These are phyloP conservation scores for Globisporangium iwayamae DNA, from an alignment of 352 stramenopile genomes.

Conservation along the genomic window DNA sequence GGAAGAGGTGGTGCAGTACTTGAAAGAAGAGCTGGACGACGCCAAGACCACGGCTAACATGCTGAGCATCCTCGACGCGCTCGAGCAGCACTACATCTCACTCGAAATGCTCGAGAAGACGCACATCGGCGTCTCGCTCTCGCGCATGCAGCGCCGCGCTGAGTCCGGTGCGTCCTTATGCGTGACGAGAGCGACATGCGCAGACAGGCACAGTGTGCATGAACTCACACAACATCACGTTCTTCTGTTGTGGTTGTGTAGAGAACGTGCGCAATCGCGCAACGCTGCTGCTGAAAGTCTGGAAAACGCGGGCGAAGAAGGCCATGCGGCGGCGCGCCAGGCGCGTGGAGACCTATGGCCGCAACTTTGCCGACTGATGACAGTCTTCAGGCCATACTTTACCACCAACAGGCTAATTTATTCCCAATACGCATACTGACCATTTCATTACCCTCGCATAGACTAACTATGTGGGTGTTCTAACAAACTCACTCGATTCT, in stretches of 20 bases:
- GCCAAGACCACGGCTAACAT: slow-evolving; percentile 45
- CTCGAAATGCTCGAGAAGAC: slow-evolving; percentile 84
- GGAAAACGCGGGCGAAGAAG: slow-evolving; percentile 69
- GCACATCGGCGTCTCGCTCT: slow-evolving; percentile 34
- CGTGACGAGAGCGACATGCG: background rate
- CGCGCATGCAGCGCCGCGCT: slow-evolving; percentile 31
- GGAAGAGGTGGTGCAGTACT: slow-evolving; percentile 53
- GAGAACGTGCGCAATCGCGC: slow-evolving; percentile 39
- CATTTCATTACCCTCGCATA: background rate
- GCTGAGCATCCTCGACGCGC: slow-evolving; percentile 37
- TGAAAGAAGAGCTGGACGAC: slow-evolving; percentile 67
- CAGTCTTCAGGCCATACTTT: background rate
- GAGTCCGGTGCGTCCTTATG: slow-evolving; percentile 21
- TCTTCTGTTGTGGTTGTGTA: background rate
- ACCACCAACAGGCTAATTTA: slow-evolving; percentile 7
- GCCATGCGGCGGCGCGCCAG: slow-evolving; percentile 49
- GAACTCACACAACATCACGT: background rate
- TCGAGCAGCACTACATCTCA: slow-evolving; percentile 72
- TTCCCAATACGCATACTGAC: background rate
- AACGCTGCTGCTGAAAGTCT: slow-evolving; percentile 45
- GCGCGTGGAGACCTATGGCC: slow-evolving; percentile 64
- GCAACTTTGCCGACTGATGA: slow-evolving; percentile 60
- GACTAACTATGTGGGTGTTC: background rate
- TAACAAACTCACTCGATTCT: background rate
- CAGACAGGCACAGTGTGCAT: no score